A percentile compares a stretch with the other conserved stretches of the same genome.
Evolutionary conservation across 73 alveolate species (phyloP).

Genomic region (Paramecium pentaurelia): DNA sequence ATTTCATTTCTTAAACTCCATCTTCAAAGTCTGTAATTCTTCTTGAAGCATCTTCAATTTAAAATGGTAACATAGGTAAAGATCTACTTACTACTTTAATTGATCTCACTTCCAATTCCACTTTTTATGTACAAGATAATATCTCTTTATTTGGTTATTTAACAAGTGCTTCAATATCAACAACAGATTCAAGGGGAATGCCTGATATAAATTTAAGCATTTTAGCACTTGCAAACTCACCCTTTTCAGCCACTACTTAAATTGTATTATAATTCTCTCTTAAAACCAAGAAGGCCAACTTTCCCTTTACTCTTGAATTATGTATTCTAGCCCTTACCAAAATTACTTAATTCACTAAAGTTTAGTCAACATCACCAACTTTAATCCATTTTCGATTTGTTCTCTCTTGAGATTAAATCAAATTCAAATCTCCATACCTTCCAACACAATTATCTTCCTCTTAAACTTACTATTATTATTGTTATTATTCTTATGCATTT

Average conservation of each 20-base stretch:
- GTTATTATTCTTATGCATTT: neutral
- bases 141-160: conserved; percentile 80
- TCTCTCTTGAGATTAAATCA: conserved; percentile 46
- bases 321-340: conserved; percentile 91
- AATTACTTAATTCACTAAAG: conserved; percentile 74
- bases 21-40: conserved; percentile 87
- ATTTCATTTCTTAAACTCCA: neutral
- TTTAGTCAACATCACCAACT: neutral
- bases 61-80: conserved; percentile 91
- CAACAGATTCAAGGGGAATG: conserved; percentile 86
- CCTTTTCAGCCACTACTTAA: conserved; percentile 84
- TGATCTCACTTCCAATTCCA: conserved; percentile 80
- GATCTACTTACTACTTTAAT: conserved; percentile 79
- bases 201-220: conserved; percentile 84
- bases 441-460: conserved; percentile 10
- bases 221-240: conserved; percentile 76
- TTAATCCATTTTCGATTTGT: conserved; percentile 53
- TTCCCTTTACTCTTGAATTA: conserved; percentile 89
- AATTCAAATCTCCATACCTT: conserved; percentile 34
- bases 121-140: conserved; percentile 82
- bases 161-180: conserved; percentile 84
- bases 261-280: conserved; percentile 90
- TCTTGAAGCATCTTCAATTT: conserved; percentile 95
- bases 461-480: neutral
- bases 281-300: conserved; percentile 87